These are phyloP conservation scores for Simplicillium sp. DNA, from an alignment of 2,329 filamentous ascomycete genomes.

Conservation along the genomic window DNA sequence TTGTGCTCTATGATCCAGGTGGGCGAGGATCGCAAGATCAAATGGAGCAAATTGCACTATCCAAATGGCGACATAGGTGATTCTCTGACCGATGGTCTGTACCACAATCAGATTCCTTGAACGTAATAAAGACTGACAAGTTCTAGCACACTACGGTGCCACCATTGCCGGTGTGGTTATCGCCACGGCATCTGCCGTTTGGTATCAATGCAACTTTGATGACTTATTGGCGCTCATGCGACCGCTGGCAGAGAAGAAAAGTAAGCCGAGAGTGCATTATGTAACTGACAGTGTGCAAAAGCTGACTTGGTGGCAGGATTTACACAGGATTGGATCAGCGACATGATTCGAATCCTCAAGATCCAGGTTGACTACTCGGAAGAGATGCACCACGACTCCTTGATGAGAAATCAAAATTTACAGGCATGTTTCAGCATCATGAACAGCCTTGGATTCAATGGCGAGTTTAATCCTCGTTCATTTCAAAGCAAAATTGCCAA, in stretches of 20 bases:
- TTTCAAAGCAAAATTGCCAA: slow-evolving; percentile 68
- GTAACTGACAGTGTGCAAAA: not conserved
- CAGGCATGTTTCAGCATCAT: slow-evolving; percentile 72
- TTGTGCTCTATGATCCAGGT: slow-evolving; percentile 49
- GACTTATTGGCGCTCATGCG: slow-evolving; percentile 64
- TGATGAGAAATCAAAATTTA: slow-evolving; percentile 64
- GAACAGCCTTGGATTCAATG: slow-evolving; percentile 65
- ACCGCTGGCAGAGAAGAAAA: slow-evolving; percentile 27
- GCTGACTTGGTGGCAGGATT: slow-evolving; percentile 35
- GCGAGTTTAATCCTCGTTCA: slow-evolving; percentile 49
- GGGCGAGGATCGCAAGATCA: slow-evolving; percentile 46
- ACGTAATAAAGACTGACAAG: slow-evolving; percentile 9
- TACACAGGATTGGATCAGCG: slow-evolving; percentile 51
- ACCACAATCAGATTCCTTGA: too few relatives aligned
- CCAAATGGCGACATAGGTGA: slow-evolving; percentile 36
- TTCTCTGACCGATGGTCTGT: slow-evolving; percentile 37
- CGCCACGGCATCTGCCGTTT: slow-evolving; percentile 34
- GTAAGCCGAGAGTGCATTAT: slow-evolving; percentile 13
- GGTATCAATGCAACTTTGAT: slow-evolving; percentile 47
- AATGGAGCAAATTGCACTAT: slow-evolving; percentile 48
- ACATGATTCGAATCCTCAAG: slow-evolving; percentile 60
- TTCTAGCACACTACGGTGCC: slow-evolving; percentile 42
- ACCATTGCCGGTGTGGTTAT: slow-evolving; percentile 54
- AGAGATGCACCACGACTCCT: slow-evolving; percentile 59
- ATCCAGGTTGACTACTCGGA: slow-evolving; percentile 74